Evolutionary conservation across 805 yeast genomes (phyloP), one percentile per base, ranked within the genome.

Genomic region (Nakazawaea wyomingensis): DNA sequence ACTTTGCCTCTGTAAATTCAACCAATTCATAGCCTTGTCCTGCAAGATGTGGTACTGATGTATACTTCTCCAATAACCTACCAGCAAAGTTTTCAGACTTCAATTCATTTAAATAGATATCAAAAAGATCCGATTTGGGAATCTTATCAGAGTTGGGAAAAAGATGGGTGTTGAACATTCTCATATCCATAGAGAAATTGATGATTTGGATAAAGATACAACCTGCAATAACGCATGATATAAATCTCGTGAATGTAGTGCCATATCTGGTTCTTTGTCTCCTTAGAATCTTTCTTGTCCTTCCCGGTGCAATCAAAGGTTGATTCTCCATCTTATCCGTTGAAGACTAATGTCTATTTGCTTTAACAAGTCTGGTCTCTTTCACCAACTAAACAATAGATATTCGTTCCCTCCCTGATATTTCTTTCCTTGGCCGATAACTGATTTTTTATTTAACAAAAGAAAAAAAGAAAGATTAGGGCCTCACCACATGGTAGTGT

Each of bases 1-100:
- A 78, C 59, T 77, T 75, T 13, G 62, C 64, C 22, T 66, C 64
- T 2, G 90, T 82, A 73, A 79, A 85, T 42, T 81, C 65, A 18
- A 71, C 80, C 44, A 75, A 57, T 29, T 57, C 71, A 24, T 59
- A 50, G 46, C 70, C 71, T 11, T 73, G 66, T 4, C 83, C 83
- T 4, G 85, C 82, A 47, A 80, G 60, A 54, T 81, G 86, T 2
- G 80, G 71, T 21, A 68, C 69, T 4, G 65, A 47, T 1, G 85
- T 74, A 52, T 78, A 79, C 24, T 58, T 61, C 36, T 70, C 48
- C 4, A 75, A 66, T 83, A 85, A 81, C 14, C 75, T 63, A 0
- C 73, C 68, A 6, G 82, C 80, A 24, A 52, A 47, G 39, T 69
- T 69, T 28, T 44, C 37, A 5, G 54, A 48, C 32, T 61, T 56